Evolutionary conservation across 169 alveolate species (phyloP).

Genomic region (Theileria sp.): DNA sequence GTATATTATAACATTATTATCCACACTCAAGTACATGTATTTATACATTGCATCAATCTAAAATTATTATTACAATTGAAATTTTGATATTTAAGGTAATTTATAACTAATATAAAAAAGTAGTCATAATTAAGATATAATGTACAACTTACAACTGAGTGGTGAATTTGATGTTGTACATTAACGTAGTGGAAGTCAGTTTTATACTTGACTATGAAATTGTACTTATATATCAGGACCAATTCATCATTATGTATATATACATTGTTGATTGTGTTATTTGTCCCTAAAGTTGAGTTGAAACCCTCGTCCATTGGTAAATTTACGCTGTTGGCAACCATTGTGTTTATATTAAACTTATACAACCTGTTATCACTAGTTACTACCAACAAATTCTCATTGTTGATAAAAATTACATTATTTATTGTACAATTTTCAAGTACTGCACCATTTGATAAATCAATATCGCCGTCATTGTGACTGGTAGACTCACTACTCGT

Average conservation of each 20-base stretch:
- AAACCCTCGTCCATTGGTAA: background rate
- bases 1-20: conserved; percentile 75
- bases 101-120: too few relatives aligned
- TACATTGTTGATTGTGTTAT: background rate
- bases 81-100: background rate
- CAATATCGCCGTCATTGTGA: conserved; percentile 32
- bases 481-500: conserved; percentile 60
- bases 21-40: conserved; percentile 77
- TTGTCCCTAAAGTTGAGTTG: background rate
- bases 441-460: background rate
- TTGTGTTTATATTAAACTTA: background rate
- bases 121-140: background rate
- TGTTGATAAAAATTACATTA: background rate
- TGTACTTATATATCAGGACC: background rate
- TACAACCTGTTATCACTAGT: background rate
- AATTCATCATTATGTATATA: background rate
- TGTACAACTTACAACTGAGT: background rate
- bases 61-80: background rate
- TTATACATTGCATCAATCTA: conserved; percentile 7
- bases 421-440: background rate
- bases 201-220: background rate
- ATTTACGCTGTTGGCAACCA: background rate
- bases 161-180: background rate
- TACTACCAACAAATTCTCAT: background rate
- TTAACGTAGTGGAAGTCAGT: background rate